Evolutionary conservation across 2,329 filamentous ascomycete genomes (phyloP), one percentile per base, ranked within the genome.

Genomic region (Alternaria novae-zelandiae): DNA sequence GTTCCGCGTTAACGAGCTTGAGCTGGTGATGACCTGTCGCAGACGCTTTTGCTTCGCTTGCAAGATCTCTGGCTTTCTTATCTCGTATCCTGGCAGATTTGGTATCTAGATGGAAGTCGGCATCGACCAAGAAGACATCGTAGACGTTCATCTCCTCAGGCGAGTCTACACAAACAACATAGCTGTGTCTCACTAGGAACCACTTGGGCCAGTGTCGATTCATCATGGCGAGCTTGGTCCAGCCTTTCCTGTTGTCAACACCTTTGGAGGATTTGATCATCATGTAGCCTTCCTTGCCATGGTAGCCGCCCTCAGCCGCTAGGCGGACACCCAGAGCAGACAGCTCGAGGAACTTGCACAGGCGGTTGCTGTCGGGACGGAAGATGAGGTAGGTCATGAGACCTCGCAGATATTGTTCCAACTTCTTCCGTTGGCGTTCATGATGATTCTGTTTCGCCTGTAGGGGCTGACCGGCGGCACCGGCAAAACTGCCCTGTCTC

Each of bases 71-170:
- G 7, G 87, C 83, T 50, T 87, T 86, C 79, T 80, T 85, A 71
- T 84, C 86, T 77, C 79, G 76, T 53, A 83, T 73, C 47, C 78
- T 78, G 63, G 82, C 81, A 45, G 78, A 88, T 80, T 94, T 94
- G 59, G 91, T 89, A 66, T 94, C 89, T 54, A 97, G 89, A 56
- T 87, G 86, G 81, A 99, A 99, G 72, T 92, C 90, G 2, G 91
- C 87, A 76, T 99, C 96, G 25, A 98, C 92, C n/a, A 99, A 86
- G 79, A 97, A 98, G 21, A 99, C 96, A 81, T 99, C 96, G 78
- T 97, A 97, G 32, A 98, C 96, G 74, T 97, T 95, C 91, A 98
- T 97, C 72, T 97, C 97, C 78, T 98, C 95, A 0, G 96, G 96
- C 0, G 96, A 97, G 77, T 98, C 95, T n/a, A 98, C 94, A 71